These are phyloP conservation scores for Acacia pycnantha DNA, from an alignment of 331 rosid species.

Conservation along the genomic window DNA sequence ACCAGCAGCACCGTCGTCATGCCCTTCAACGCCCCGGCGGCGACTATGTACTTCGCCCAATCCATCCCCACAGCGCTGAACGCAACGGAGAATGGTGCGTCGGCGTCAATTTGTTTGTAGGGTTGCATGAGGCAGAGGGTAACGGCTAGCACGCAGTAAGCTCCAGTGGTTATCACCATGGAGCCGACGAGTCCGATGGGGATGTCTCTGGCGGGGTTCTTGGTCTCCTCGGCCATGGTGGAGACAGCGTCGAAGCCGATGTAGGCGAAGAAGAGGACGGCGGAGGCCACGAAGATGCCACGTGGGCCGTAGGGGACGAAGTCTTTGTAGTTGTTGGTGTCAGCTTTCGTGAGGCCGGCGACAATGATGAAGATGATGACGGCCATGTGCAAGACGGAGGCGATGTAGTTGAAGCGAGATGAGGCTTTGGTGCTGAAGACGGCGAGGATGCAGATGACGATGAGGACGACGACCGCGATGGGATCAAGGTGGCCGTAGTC, in stretches of 20 bases:
- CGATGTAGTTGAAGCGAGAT: constrained; percentile 79
- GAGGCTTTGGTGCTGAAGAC: constrained; percentile 84
- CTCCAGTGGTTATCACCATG: constrained; percentile 52
- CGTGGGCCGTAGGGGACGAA: constrained; percentile 47
- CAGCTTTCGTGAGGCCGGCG: constrained; percentile 68
- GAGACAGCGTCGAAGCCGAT: constrained; percentile 83
- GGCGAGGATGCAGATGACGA: constrained; percentile 46
- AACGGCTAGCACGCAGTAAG: constrained; percentile 58
- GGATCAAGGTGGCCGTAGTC: constrained; percentile 69
- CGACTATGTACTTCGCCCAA: constrained; percentile 91
- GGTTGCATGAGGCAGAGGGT: constrained; percentile 81
- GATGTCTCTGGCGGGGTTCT: constrained; percentile 71
- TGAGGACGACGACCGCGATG: constrained; percentile 51
- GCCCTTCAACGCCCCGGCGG: constrained; percentile 81
- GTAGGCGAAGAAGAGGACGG: constrained; percentile 87
- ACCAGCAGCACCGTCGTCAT: constrained; percentile 87
- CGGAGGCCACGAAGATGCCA: constrained; percentile 65
- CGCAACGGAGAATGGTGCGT: constrained; percentile 75
- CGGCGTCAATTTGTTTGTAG: neutral
- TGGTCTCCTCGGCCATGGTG: constrained; percentile 92
- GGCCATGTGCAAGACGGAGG: constrained; percentile 61
- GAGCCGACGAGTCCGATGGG: constrained; percentile 90
- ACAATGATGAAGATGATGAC: constrained; percentile 71
- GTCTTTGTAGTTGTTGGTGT: constrained; percentile 42
- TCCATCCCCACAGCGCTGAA: constrained; percentile 66